Evolutionary conservation across 2,329 filamentous ascomycete species (phyloP).

Genomic region (Lachnellula suecica): DNA sequence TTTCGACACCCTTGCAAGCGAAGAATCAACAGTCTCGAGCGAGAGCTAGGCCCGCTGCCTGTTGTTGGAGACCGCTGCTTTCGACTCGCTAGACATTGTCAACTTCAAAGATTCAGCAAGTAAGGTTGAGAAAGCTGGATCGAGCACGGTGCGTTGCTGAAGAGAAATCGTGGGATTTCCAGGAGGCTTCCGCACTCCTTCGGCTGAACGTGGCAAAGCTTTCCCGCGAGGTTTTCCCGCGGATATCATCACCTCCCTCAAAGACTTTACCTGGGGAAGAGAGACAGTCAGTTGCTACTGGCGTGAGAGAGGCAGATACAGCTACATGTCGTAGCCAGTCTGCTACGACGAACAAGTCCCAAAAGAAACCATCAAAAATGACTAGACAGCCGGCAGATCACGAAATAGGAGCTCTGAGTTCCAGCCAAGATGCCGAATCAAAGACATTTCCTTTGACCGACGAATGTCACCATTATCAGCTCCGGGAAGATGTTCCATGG

Average conservation of each 20-base stretch:
- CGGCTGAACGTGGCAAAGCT: too few species aligned
- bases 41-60: neutral
- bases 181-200: too few species aligned
- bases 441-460: conserved; percentile 48
- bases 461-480: conserved; percentile 73
- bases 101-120: neutral
- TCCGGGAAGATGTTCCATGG: conserved; percentile 70
- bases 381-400: neutral
- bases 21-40: neutral
- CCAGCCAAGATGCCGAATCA: neutral
- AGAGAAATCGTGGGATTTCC: too few species aligned
- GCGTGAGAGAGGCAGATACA: too few species aligned
- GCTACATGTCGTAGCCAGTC: too few species aligned
- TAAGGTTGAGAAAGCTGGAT: too few species aligned
- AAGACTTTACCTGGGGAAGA: too few species aligned
- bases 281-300: too few species aligned
- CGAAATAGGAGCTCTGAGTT: neutral
- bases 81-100: neutral
- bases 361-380: neutral
- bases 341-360: neutral
- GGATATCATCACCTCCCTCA: too few species aligned
- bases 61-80: conserved; percentile 4
- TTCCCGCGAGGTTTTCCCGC: too few species aligned
- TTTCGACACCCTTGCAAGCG: conserved; percentile 3
- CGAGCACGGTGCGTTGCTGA: neutral